Evolutionary conservation across 148 eudicot genomes (phyloP).

Genomic region (Polygonum aviculare): DNA sequence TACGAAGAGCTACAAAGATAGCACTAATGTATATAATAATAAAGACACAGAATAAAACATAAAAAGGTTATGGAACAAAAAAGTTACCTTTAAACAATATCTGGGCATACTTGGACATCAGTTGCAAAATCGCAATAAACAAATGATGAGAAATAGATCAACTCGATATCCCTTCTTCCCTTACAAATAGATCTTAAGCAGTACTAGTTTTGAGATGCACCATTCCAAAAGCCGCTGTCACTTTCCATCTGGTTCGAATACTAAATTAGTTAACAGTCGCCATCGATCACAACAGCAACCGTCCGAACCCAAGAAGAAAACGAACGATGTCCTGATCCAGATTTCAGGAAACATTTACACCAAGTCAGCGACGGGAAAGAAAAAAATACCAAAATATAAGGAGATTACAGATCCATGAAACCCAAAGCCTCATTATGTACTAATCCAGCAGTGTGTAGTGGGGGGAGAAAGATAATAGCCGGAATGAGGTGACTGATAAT

Average conservation of each 20-base stretch:
- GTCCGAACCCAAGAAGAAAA: background rate
- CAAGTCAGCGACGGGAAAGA: background rate
- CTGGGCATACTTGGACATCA: background rate
- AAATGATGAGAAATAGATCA: background rate
- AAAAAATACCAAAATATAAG: background rate
- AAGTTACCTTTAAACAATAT: background rate
- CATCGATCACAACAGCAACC: conserved; percentile 9
- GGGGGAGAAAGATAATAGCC: no score
- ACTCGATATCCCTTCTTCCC: background rate
- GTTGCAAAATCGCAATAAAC: background rate
- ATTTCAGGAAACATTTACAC: background rate
- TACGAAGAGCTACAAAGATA: background rate
- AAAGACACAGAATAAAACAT: background rate
- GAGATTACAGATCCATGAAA: background rate
- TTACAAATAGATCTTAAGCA: background rate
- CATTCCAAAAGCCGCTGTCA: background rate
- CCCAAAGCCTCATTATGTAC: background rate
- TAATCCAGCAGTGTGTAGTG: background rate
- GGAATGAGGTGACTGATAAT: no score
- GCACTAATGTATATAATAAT: background rate
- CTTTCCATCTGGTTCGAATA: background rate
- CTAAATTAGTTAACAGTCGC: background rate
- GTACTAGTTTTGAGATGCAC: background rate
- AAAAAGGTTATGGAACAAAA: conserved; percentile 2
- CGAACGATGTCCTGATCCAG: background rate